Conservation (phyloP, 1,284 basidiomycete species). For the Sanghuangporus sanghuang region DNA sequence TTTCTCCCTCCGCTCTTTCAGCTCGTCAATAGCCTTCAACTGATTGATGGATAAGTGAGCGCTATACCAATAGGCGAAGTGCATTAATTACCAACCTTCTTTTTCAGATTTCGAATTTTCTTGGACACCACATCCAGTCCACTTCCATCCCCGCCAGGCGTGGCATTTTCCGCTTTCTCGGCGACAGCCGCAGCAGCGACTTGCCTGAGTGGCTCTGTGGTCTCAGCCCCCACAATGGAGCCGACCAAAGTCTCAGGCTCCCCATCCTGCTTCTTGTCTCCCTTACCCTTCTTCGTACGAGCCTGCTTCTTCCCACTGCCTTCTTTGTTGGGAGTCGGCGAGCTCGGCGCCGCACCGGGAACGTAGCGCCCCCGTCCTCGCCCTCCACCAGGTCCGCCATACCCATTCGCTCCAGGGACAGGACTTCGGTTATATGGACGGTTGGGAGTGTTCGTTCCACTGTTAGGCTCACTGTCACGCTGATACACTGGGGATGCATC, state of each 20-base stretch:
- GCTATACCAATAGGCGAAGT: not conserved
- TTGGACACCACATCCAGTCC: constrained; percentile 76
- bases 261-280: constrained; percentile 44
- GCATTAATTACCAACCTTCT: constrained; percentile 64
- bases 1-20: constrained; percentile 83
- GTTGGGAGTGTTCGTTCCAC: constrained; percentile 55
- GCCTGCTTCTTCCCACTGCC: constrained; percentile 38
- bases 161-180: constrained; percentile 33
- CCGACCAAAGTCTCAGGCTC: constrained; percentile 24
- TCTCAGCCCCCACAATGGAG: constrained; percentile 23
- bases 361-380: constrained; percentile 42
- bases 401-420: constrained; percentile 36
- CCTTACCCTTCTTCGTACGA: constrained; percentile 51
- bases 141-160: constrained; percentile 53
- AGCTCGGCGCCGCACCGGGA: constrained; percentile 58
- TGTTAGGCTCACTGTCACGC: constrained; percentile 47
- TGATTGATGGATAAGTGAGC: constrained; percentile 29
- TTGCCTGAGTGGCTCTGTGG: constrained; percentile 28
- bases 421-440: constrained; percentile 56
- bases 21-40: constrained; percentile 94
- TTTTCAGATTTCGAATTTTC: constrained; percentile 90
- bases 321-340: constrained; percentile 37
- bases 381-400: constrained; percentile 21
- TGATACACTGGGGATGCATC: constrained; percentile 83
- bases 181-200: constrained; percentile 26